Conservation (phyloP, 306 rosid species). For the Benincasa hispida region DNA sequence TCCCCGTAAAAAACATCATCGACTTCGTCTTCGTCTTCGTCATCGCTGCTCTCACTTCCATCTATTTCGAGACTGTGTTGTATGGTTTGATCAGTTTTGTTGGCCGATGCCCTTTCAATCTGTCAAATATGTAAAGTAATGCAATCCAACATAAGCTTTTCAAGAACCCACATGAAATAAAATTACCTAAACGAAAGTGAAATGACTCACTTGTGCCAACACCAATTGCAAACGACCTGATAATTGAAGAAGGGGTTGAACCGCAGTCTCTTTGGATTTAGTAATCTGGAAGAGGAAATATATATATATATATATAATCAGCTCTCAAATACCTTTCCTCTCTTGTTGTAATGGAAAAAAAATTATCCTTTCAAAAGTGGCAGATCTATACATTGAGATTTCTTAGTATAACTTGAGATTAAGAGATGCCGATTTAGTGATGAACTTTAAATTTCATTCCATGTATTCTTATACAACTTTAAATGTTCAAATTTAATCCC, state of each 20-base stretch:
- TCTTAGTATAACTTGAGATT: no score
- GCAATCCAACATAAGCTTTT: background rate
- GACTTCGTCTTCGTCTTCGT: conserved; percentile 21
- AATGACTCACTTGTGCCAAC: conserved; percentile 53
- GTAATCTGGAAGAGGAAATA: conserved; percentile 33
- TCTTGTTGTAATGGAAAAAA: no score
- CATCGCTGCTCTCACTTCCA: conserved; percentile 37
- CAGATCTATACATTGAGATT: background rate
- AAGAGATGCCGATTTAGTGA: no score
- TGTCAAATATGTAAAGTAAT: conserved; percentile 12
- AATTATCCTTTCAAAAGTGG: no score
- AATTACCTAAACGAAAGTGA: background rate
- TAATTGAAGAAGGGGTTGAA: conserved; percentile 56
- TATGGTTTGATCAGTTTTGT: conserved; percentile 15
- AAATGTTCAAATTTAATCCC: no score
- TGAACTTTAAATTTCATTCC: no score
- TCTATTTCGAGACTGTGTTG: conserved; percentile 19
- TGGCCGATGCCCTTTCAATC: conserved; percentile 59
- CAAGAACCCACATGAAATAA: background rate
- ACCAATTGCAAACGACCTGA: conserved; percentile 83
- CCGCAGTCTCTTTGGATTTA: conserved; percentile 45
- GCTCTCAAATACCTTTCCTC: background rate
- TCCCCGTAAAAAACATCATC: conserved; percentile 39
- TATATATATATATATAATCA: background rate
- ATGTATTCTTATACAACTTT: no score